Percentiles rank a stretch among this genome's conserved stretches.
phyloP scores from a whole-genome alignment of 176 grass and related monocot genomes.

The Bromus sterilis region DNA sequence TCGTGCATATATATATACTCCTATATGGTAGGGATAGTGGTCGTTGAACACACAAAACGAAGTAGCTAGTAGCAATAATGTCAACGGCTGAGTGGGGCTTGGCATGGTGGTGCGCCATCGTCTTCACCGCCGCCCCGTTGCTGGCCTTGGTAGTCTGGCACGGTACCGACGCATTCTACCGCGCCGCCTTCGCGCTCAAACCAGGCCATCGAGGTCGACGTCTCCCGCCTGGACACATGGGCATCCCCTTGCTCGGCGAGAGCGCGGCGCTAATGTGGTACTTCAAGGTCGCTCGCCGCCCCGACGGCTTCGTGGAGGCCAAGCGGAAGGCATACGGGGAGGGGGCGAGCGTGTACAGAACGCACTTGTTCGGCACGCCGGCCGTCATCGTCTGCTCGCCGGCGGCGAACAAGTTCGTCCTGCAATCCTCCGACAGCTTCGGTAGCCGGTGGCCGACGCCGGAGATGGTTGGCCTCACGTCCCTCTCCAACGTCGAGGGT shows the following conservation, averaged over 20 bases:
- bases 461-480: conserved; percentile 3
- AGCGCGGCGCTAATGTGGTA: conserved; percentile 14
- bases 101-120: too few species aligned
- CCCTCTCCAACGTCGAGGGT: not conserved
- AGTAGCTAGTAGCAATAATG: too few species aligned
- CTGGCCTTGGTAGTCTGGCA: not conserved
- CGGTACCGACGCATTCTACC: not conserved
- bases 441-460: not conserved
- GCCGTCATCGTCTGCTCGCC: conserved; percentile 18
- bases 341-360: not conserved
- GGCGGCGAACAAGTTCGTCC: conserved; percentile 28
- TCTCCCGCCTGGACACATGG: conserved; percentile 41
- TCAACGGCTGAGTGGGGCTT: too few species aligned
- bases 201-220: too few species aligned
- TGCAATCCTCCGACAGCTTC: conserved; percentile 8
- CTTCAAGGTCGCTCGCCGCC: conserved; percentile 10
- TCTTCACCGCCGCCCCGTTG: not conserved
- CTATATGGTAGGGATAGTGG: too few species aligned
- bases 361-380: conserved; percentile 16
- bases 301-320: not conserved
- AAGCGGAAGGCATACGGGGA: not conserved
- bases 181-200: not conserved
- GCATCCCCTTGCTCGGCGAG: conserved; percentile 25
- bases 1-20: too few species aligned
- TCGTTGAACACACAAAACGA: too few species aligned